These are phyloP conservation scores for Andrographis paniculata DNA, from an alignment of 305 asterid genomes.

Conservation along the genomic window DNA sequence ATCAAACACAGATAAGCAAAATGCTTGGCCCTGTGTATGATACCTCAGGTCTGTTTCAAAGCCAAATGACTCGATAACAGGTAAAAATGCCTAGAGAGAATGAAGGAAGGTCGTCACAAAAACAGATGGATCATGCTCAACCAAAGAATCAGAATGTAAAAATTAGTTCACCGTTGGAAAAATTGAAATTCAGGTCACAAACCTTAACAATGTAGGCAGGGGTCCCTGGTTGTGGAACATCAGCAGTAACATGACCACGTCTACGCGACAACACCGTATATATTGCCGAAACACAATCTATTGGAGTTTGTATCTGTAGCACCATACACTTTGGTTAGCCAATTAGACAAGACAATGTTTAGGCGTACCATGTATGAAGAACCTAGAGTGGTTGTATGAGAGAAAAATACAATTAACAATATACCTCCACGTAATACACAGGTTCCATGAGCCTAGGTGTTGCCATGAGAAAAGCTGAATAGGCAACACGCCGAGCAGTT, in stretches of 20 bases:
- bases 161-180: neutral
- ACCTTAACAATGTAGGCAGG: constrained; percentile 97
- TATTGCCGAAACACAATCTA: constrained; percentile 94
- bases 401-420: too few species aligned
- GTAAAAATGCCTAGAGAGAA: constrained; percentile 68
- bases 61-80: constrained; percentile 94
- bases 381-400: too few species aligned
- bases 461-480: constrained; percentile 96
- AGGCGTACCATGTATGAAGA: too few species aligned
- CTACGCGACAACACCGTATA: constrained; percentile 85
- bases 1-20: constrained; percentile 75
- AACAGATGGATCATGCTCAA: neutral
- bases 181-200: constrained; percentile 14
- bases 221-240: constrained; percentile 96
- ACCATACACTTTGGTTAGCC: constrained; percentile 19
- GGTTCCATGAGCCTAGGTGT: constrained; percentile 98
- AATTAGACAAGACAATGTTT: too few species aligned
- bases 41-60: constrained; percentile 97
- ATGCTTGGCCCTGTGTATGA: constrained; percentile 98
- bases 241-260: constrained; percentile 97
- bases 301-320: constrained; percentile 90
- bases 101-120: constrained; percentile 7
- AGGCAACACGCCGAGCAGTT: constrained; percentile 93
- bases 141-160: neutral
- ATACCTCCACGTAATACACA: constrained; percentile 85